Percentiles rank a stretch among this genome's conserved stretches.
Evolutionary conservation across 352 stramenopile genomes (phyloP).

Genomic region (Pythium inflatum): DNA sequence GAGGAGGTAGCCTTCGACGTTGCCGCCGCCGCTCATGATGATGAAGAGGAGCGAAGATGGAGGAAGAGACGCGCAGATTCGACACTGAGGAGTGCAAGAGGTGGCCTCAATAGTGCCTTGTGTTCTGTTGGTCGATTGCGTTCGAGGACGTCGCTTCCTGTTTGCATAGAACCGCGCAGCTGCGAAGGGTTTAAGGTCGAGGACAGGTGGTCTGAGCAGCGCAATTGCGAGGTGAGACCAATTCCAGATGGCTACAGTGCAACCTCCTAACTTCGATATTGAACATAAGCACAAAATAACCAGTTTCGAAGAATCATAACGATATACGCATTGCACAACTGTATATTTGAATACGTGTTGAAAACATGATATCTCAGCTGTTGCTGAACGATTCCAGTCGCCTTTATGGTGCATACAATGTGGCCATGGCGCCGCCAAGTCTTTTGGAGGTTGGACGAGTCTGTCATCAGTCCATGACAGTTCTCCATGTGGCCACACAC

Average conservation of each 20-base stretch:
- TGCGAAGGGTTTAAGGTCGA: background rate
- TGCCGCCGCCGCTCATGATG: conserved; percentile 62
- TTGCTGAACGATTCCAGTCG: background rate
- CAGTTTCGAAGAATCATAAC: too few species aligned
- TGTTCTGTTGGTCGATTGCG: background rate
- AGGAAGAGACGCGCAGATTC: conserved; percentile 5
- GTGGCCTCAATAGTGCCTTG: background rate
- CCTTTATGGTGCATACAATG: background rate
- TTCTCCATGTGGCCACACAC: too few species aligned
- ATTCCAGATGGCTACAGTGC: too few species aligned
- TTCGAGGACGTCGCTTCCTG: background rate
- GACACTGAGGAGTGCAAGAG: background rate
- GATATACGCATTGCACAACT: too few species aligned
- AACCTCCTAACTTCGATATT: too few species aligned
- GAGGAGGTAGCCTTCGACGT: conserved; percentile 83
- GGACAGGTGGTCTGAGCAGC: too few species aligned
- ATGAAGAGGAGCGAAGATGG: background rate
- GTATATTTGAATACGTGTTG: background rate
- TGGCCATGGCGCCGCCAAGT: too few species aligned
- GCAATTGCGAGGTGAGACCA: too few species aligned
- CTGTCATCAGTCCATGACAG: too few species aligned
- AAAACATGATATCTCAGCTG: conserved; percentile 21
- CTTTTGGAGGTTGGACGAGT: too few species aligned
- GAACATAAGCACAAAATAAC: too few species aligned
- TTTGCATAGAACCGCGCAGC: too few species aligned